These are phyloP conservation scores for Umbilicus rupestris DNA, from an alignment of 164 flowering plant genomes.

Conservation along the genomic window DNA sequence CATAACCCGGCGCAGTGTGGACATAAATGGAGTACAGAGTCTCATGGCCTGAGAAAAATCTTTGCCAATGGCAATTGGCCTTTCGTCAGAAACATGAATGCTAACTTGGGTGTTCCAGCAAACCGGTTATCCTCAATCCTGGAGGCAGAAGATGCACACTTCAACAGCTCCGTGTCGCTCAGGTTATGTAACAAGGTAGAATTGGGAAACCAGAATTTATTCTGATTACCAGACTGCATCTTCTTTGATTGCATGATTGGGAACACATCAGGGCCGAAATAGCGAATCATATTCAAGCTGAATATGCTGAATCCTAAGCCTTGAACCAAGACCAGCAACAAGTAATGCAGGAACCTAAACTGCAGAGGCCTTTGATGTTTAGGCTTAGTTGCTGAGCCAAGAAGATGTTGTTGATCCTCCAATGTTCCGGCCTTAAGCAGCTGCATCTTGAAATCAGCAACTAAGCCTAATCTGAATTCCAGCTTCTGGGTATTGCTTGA, in stretches of 20 bases:
- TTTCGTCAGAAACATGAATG: slow-evolving; percentile 1
- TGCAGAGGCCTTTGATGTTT: neutral
- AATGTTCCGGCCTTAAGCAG: neutral
- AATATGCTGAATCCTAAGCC: slow-evolving; percentile 1
- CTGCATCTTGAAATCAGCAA: neutral
- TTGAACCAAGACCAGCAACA: neutral
- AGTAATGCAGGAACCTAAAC: neutral
- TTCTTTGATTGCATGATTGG: slow-evolving; percentile 1
- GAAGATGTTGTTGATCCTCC: neutral
- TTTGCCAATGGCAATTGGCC: slow-evolving; percentile 4
- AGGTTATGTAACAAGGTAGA: neutral
- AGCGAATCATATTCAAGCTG: slow-evolving; percentile 2
- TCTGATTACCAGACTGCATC: neutral
- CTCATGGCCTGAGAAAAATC: neutral
- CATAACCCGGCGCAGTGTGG: neutral
- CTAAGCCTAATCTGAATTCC: too few species aligned
- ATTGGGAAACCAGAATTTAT: neutral
- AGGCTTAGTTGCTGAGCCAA: neutral
- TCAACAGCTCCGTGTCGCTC: neutral
- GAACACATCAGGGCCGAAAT: neutral
- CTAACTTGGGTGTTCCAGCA: neutral
- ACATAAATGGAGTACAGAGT: neutral
- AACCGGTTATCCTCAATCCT: neutral
- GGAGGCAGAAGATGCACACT: neutral
- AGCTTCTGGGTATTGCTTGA: too few species aligned